A percentile compares a stretch with the other conserved stretches of the same genome.
These are phyloP conservation scores for Sungouiella thailandica DNA, from an alignment of 805 yeast genomes.

Conservation along the genomic window DNA sequence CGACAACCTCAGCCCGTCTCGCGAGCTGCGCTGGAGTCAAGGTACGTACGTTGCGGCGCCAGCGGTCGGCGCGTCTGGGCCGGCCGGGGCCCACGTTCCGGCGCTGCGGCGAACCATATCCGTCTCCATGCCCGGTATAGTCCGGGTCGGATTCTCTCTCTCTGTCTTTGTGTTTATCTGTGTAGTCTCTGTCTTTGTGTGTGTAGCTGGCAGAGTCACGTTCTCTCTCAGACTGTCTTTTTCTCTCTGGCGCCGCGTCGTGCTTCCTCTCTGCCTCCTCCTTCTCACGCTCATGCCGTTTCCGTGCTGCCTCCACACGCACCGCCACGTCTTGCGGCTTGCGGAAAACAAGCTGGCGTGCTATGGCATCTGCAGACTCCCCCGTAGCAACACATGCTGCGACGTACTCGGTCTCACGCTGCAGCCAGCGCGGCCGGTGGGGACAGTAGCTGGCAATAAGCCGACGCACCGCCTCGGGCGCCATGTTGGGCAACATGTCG, in stretches of 20 bases:
- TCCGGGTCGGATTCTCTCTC: constrained; percentile 16
- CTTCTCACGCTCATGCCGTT: not conserved
- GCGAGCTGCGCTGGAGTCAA: not conserved
- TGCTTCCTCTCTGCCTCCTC: no score
- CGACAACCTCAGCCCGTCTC: constrained; percentile 1
- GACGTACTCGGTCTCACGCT: constrained; percentile 7
- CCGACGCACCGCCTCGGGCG: constrained; percentile 5
- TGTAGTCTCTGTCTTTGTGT: no score
- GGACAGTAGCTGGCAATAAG: constrained; percentile 8
- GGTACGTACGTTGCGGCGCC: no score
- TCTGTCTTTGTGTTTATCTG: no score
- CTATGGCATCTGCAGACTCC: constrained; percentile 4
- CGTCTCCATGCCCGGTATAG: constrained; percentile 8
- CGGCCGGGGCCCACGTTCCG: no score
- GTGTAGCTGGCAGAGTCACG: no score
- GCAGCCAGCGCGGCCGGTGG: constrained; percentile 10
- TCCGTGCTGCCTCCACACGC: constrained; percentile 1
- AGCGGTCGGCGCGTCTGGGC: no score
- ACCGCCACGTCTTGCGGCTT: constrained; percentile 7
- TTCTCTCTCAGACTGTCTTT: no score
- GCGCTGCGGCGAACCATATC: not conserved
- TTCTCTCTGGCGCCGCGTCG: no score
- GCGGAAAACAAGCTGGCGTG: constrained; percentile 8
- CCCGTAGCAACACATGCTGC: constrained; percentile 6
- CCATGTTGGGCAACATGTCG: constrained; percentile 6